These are phyloP conservation scores for Lachnellula arida DNA, from an alignment of 2,329 filamentous ascomycete genomes.

Conservation along the genomic window DNA sequence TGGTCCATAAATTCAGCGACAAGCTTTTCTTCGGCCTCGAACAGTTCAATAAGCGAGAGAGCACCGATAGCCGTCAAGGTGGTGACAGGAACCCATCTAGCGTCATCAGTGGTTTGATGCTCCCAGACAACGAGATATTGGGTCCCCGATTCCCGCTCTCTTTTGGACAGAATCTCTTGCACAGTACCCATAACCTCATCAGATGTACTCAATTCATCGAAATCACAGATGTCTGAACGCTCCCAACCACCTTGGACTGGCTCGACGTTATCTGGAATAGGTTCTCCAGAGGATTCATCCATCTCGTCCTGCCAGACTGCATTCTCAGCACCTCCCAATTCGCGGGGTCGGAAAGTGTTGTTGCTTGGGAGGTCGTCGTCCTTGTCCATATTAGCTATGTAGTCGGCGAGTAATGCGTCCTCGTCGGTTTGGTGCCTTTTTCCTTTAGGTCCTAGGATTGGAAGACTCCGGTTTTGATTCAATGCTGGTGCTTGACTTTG, in stretches of 20 bases:
- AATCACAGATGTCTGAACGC: constrained; percentile 40
- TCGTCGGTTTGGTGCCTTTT: constrained; percentile 8
- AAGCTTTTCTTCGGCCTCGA: constrained; percentile 32
- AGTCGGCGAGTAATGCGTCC: constrained; percentile 28
- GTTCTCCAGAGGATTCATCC: constrained; percentile 20
- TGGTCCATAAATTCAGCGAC: constrained; percentile 23
- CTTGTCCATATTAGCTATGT: constrained; percentile 34
- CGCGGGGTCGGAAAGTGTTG: constrained; percentile 28
- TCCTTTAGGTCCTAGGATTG: not conserved
- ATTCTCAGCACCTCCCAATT: constrained; percentile 42
- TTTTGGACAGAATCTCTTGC: constrained; percentile 40
- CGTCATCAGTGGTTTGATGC: constrained; percentile 40
- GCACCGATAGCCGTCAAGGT: constrained; percentile 31
- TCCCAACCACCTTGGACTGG: constrained; percentile 35
- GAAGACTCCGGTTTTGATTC: not conserved
- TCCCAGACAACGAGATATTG: constrained; percentile 50
- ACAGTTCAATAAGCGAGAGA: constrained; percentile 30
- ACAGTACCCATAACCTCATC: constrained; percentile 41
- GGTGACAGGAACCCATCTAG: constrained; percentile 42
- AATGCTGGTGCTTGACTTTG: not conserved
- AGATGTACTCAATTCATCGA: constrained; percentile 46
- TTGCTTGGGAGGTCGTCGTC: constrained; percentile 18
- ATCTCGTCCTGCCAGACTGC: constrained; percentile 34
- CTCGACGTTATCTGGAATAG: constrained; percentile 2
- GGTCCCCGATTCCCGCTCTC: constrained; percentile 39